Conservation (phyloP, 2,329 filamentous ascomycete species). For the Dactylonectria macrodidyma region DNA sequence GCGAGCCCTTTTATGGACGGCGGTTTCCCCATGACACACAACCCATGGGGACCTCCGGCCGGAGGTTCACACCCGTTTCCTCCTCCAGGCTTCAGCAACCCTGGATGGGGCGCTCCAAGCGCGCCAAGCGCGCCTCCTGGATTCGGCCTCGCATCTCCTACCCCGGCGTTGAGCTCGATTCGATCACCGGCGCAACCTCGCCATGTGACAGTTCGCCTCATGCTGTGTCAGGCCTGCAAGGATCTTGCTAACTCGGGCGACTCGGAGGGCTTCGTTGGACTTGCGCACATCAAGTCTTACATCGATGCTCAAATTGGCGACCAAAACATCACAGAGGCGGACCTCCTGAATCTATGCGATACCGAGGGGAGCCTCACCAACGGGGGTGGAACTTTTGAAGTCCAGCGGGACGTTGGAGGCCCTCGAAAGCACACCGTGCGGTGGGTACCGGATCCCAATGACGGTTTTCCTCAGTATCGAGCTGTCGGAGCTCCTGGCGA, state of each 20-base stretch:
- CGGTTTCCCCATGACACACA: conserved; percentile 56
- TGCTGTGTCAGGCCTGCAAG: conserved; percentile 86
- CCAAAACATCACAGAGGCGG: conserved; percentile 63
- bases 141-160: conserved; percentile 53
- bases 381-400: conserved; percentile 89
- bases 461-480: conserved; percentile 58
- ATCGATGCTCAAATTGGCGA: conserved; percentile 70
- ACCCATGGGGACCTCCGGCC: conserved; percentile 59
- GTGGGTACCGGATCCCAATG: conserved; percentile 68
- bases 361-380: conserved; percentile 90
- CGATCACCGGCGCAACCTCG: conserved; percentile 68
- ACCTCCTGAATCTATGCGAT: conserved; percentile 88
- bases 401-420: conserved; percentile 66
- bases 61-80: conserved; percentile 56
- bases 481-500: conserved; percentile 74
- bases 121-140: conserved; percentile 52
- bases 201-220: conserved; percentile 77
- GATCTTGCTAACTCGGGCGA: conserved; percentile 62
- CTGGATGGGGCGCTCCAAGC: conserved; percentile 56
- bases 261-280: conserved; percentile 77
- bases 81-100: conserved; percentile 63
- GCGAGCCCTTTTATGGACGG: conserved; percentile 60
- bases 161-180: conserved; percentile 47
- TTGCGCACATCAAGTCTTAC: conserved; percentile 76
- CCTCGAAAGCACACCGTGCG: conserved; percentile 62